phyloP scores from a whole-genome alignment of 768 basidiomycete species.

The Coprinellus aureogranulatus region DNA sequence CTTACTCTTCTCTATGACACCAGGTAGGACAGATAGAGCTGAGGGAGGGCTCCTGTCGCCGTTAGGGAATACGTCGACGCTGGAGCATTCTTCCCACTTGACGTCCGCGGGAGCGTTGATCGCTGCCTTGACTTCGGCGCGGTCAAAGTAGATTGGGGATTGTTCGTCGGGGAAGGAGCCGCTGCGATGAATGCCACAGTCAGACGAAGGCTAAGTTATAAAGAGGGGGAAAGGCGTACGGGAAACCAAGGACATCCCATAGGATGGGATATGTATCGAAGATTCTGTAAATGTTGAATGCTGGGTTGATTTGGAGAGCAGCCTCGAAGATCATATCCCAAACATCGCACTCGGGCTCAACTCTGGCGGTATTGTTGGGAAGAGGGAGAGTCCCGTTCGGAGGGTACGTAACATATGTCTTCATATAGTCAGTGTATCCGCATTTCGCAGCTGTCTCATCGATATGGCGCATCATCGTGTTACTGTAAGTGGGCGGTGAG shows the following conservation, averaged over 20 bases:
- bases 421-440: constrained; percentile 60
- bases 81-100: constrained; percentile 63
- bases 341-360: constrained; percentile 56
- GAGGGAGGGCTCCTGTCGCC: constrained; percentile 64
- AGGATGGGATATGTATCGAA: constrained; percentile 72
- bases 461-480: constrained; percentile 59
- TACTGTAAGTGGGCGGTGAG: constrained; percentile 32
- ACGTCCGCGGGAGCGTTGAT: constrained; percentile 68
- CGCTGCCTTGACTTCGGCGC: constrained; percentile 61
- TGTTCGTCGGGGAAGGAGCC: constrained; percentile 57
- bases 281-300: constrained; percentile 75
- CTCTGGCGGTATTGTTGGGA: constrained; percentile 52
- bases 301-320: constrained; percentile 63
- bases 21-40: constrained; percentile 64
- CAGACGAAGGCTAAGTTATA: neutral
- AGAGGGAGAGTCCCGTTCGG: constrained; percentile 66
- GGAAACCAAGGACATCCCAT: constrained; percentile 84
- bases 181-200: constrained; percentile 25
- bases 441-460: constrained; percentile 53
- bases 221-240: constrained; percentile 37
- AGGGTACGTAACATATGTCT: constrained; percentile 64
- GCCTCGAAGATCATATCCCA: constrained; percentile 67
- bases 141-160: constrained; percentile 69
- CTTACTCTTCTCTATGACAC: constrained; percentile 72
- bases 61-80: constrained; percentile 56